Evolutionary conservation across 2,329 filamentous ascomycete species (phyloP), one percentile per base, ranked within the genome.

Genomic region (Fusarium sp.): DNA sequence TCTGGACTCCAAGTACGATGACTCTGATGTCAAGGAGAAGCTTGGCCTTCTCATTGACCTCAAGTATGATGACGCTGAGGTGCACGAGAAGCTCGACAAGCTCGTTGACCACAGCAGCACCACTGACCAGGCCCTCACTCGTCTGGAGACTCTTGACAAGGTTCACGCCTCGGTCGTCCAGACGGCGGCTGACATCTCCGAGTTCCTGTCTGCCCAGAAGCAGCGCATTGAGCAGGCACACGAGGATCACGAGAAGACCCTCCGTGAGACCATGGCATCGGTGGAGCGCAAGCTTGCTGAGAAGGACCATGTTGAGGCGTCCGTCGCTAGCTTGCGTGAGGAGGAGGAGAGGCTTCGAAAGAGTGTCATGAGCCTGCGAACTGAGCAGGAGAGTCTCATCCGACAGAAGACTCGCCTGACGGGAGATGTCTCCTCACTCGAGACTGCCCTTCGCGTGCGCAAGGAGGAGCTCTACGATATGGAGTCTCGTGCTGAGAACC

Each of bases 391-490:
- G 69, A 90, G 91, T 60, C 87, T 98, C 65, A 87, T 89, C 14
- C 89, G 92, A 67, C 94, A 97, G 79, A 98, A 95, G 86, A 91
- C 92, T 54, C 91, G 92, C 66, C 87, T 98, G 32, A 91, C 91
- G 11, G 95, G 94, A 27, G 95, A 99, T 76, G 92, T 99, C 1
- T 95, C 95, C 6, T 94, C 95, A 10, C 89, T 99, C 2, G 95
- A 98, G 81, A 98, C 95, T 10, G 96, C 97, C 1, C 89, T 98
- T 34, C 91, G 93, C 20, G 92, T 98, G 66, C 93, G 97, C 64
- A 93, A 94, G 52, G 96, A 98, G 76, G 97, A 98, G 84, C 90
- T 99, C 68, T 91, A 94, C 54, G 89, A 93, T 30, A 98, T 99
- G 94, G 96, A 98, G 81, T 87, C 89, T 13, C 93, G 96, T 72